phyloP scores from a whole-genome alignment of 768 basidiomycete genomes.

The Podaxis sp. region DNA sequence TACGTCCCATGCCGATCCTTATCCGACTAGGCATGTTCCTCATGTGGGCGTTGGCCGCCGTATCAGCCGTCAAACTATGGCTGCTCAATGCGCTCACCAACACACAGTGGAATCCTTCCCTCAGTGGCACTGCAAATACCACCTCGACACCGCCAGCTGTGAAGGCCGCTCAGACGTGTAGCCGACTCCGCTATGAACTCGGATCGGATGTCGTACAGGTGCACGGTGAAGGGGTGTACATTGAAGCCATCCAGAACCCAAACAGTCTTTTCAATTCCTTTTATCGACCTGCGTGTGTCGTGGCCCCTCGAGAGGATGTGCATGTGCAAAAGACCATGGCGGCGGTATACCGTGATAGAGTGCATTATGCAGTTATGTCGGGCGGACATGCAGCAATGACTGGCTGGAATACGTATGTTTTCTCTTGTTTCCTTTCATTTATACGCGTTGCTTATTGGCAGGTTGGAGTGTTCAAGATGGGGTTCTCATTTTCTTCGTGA shows the following conservation, averaged over 20 bases:
- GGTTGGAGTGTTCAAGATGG: slow-evolving; percentile 30
- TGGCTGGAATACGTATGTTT: slow-evolving; percentile 39
- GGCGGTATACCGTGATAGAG: slow-evolving; percentile 28
- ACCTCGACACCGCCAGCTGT: neutral
- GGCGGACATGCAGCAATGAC: slow-evolving; percentile 37
- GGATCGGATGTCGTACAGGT: slow-evolving; percentile 6
- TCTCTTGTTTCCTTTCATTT: neutral
- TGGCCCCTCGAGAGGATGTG: slow-evolving; percentile 24
- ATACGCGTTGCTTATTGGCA: neutral
- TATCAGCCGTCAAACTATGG: neutral
- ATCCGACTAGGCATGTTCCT: slow-evolving; percentile 4
- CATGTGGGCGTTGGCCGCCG: slow-evolving; percentile 6
- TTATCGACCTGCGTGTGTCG: slow-evolving; percentile 30
- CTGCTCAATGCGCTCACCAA: neutral
- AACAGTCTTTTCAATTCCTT: slow-evolving; percentile 34
- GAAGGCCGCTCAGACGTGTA: neutral
- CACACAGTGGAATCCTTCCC: neutral
- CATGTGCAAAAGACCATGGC: slow-evolving; percentile 36
- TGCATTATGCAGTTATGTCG: slow-evolving; percentile 37
- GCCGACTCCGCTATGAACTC: slow-evolving; percentile 4
- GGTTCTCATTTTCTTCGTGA: slow-evolving; percentile 32
- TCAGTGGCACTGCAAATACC: neutral
- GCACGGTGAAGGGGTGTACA: neutral
- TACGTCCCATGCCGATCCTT: slow-evolving; percentile 11
- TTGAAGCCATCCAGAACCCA: slow-evolving; percentile 13